phyloP scores from a whole-genome alignment of 139 green algal genomes.

The Penium margaritaceum region DNA sequence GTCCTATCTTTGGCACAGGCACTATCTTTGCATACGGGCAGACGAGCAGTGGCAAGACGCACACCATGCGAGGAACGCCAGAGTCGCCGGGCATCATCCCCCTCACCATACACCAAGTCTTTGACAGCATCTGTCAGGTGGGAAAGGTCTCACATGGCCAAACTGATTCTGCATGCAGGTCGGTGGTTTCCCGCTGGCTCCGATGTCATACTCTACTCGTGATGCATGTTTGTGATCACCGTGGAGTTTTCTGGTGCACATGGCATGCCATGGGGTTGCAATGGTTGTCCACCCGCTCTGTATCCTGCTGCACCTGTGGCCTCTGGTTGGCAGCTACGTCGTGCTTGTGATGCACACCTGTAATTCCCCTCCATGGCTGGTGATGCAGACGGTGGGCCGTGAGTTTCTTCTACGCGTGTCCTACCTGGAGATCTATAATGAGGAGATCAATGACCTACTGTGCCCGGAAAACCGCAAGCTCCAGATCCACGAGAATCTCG shows the following conservation, averaged over 20 bases:
- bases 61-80: slow-evolving; percentile 53
- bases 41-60: slow-evolving; percentile 43
- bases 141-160: background rate
- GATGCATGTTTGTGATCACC: background rate
- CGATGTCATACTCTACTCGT: background rate
- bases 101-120: slow-evolving; percentile 72
- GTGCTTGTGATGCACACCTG: too few relatives aligned
- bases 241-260: background rate
- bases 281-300: background rate
- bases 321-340: too few relatives aligned
- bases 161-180: background rate
- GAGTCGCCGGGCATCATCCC: slow-evolving; percentile 72
- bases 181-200: background rate
- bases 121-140: slow-evolving; percentile 48
- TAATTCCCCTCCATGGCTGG: slow-evolving; percentile 6
- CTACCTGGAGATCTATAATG: slow-evolving; percentile 54
- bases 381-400: slow-evolving; percentile 28
- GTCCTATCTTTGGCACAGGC: slow-evolving; percentile 1
- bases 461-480: slow-evolving; percentile 34
- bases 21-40: slow-evolving; percentile 45
- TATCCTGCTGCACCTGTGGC: background rate
- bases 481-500: slow-evolving; percentile 40
- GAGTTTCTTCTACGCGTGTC: slow-evolving; percentile 47
- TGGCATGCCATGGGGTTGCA: background rate
- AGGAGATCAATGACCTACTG: slow-evolving; percentile 52